Evolutionary conservation across 176 grass and related monocot genomes (phyloP).

Genomic region (Rhynchospora pubera): DNA sequence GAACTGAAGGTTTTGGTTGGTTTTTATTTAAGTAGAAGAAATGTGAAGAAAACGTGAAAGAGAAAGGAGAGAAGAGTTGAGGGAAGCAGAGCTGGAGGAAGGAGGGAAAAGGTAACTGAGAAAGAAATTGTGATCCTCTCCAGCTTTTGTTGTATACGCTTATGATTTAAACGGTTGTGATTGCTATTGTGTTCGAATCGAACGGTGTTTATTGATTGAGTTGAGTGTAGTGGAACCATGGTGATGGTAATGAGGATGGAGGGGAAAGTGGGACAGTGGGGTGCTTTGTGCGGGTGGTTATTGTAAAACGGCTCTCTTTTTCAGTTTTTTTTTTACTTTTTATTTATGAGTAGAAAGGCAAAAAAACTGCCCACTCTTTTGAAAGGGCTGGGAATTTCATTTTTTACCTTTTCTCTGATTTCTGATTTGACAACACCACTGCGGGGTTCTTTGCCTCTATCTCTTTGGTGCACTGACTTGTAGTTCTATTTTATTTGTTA

Average conservation of each 20-base stretch:
- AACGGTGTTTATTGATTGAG: background rate
- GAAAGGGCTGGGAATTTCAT: background rate
- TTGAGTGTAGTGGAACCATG: background rate
- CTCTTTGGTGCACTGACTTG: background rate
- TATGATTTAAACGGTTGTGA: background rate
- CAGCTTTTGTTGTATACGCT: background rate
- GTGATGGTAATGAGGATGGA: background rate
- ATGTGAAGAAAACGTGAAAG: conserved; percentile 26
- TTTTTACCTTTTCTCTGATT: background rate
- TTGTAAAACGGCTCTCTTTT: background rate
- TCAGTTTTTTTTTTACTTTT: background rate
- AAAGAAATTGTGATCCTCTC: background rate
- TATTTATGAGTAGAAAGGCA: background rate
- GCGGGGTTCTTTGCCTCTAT: background rate
- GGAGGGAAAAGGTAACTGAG: background rate
- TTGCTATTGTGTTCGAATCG: background rate
- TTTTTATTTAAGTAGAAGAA: background rate
- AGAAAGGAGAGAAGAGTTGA: background rate
- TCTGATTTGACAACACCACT: background rate
- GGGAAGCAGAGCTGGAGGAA: background rate
- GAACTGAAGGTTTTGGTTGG: conserved; percentile 20
- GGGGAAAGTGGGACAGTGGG: background rate
- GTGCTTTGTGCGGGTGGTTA: background rate
- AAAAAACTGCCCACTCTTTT: background rate
- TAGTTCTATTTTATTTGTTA: no score